Percentiles rank a stretch among this genome's conserved stretches.
Conservation (phyloP, 2,329 filamentous ascomycete genomes). For the Lojkania enalia region DNA sequence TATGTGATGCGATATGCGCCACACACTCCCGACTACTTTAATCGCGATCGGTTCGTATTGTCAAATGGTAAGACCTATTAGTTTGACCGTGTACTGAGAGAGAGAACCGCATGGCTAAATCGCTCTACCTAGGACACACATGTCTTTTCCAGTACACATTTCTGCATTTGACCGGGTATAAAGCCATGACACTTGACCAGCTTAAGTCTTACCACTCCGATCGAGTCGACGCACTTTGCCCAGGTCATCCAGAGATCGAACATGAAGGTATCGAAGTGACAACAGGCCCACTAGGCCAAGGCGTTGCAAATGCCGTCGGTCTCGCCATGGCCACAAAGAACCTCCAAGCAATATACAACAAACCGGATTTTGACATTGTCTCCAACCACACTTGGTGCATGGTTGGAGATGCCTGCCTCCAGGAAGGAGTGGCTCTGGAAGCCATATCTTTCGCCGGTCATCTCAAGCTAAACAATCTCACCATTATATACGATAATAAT, state of each 20-base stretch:
- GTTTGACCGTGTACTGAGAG: too few relatives aligned
- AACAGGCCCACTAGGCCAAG: slow-evolving; percentile 62
- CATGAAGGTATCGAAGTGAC: slow-evolving; percentile 62
- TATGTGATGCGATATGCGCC: slow-evolving; percentile 65
- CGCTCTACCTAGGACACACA: slow-evolving; percentile 57
- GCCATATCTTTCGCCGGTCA: slow-evolving; percentile 61
- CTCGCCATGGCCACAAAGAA: slow-evolving; percentile 59
- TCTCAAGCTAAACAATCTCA: slow-evolving; percentile 60
- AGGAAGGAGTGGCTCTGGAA: slow-evolving; percentile 62
- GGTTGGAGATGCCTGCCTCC: slow-evolving; percentile 60
- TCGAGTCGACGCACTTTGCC: slow-evolving; percentile 54
- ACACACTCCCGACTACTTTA: slow-evolving; percentile 59
- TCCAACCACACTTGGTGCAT: slow-evolving; percentile 60
- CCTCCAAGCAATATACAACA: slow-evolving; percentile 57
- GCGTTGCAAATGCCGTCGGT: slow-evolving; percentile 58
- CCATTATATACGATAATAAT: slow-evolving; percentile 65
- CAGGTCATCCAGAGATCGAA: slow-evolving; percentile 62
- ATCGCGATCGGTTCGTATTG: slow-evolving; percentile 65
- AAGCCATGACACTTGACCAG: slow-evolving; percentile 59
- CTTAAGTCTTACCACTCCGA: slow-evolving; percentile 59
- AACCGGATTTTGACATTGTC: slow-evolving; percentile 53
- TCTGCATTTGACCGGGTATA: slow-evolving; percentile 54
- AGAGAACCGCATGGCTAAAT: too few relatives aligned
- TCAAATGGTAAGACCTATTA: slow-evolving; percentile 54
- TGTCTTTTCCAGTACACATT: slow-evolving; percentile 22